Base-by-base conservation (phyloP, 345 rosid species). In the Boechera stricta region DNA sequence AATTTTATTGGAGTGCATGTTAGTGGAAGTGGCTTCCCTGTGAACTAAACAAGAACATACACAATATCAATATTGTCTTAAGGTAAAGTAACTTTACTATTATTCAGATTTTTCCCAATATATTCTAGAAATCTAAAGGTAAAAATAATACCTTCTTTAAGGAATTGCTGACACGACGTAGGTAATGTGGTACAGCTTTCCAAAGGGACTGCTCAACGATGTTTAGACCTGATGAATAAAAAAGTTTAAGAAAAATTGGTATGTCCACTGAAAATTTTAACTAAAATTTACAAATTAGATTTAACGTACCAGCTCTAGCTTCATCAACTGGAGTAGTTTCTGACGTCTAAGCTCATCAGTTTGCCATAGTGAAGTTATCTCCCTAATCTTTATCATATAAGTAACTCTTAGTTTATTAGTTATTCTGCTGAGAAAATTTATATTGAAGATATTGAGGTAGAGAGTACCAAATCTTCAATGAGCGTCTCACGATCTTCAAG, bases 201-300 rank as follows among this genome's bases (percentile, higher is more conserved):
- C 98, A 94, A 39, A 94, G 93, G 42, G 98, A 89, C 79, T 94
- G 98, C 86, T 94, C 98, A 77, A 94, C 98, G 75, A 94, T 94
- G 84, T 87, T 92, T 85, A 94, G 72, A 78, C 98, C 98, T 94
- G 57, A 45, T 64, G 29, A 49, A 51, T 60, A 2, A 2, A 24
- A 35, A 5, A 2, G 77, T 35, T 33, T 62, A 11, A 67, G 48
- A 36, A n/a, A 12, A 21, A 16, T 41, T 12, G 21, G 35, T 38
- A 39, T 11, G 12, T 36, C 36, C 57, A 67, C 10, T 10, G 1
- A n/a, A 66, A 2, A 0, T 0, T 60, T 49, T 68, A 21, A 21
- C 12, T 16, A 6, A 77, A 64, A 66, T 6, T 69, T 12, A 31
- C 4, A 74, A 32, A 56, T 26, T 6, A 39, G 32, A 77, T 74